Percentiles rank a stretch among this genome's conserved stretches.
Evolutionary conservation across 768 basidiomycete species (phyloP).

Genomic region (Russula sp.): DNA sequence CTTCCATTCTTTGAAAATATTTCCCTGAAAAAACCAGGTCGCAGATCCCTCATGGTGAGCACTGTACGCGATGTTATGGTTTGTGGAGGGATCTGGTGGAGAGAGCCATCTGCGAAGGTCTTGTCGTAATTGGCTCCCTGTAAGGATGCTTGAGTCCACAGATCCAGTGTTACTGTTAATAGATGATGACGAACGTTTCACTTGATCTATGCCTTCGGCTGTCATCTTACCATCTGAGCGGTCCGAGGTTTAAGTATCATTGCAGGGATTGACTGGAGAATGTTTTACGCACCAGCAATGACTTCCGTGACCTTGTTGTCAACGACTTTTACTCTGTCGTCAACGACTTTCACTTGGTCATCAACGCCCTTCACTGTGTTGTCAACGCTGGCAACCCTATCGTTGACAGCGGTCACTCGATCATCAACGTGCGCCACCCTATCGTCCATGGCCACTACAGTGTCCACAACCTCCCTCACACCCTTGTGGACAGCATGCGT

Average conservation of each 20-base stretch:
- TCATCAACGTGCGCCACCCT: too few species aligned
- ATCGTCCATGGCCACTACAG: too few species aligned
- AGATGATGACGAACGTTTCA: neutral
- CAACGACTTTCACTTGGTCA: too few species aligned
- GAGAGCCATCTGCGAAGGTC: neutral
- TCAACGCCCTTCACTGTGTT: too few species aligned
- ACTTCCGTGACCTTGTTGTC: neutral
- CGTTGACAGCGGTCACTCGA: neutral
- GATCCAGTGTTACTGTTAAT: neutral
- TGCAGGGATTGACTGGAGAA: neutral
- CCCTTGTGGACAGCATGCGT: neutral
- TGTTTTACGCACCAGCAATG: neutral
- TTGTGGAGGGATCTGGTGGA: conserved; percentile 1
- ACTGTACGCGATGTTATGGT: neutral
- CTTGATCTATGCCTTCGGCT: neutral
- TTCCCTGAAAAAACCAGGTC: neutral
- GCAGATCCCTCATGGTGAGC: neutral
- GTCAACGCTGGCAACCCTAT: neutral
- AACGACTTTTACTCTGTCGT: too few species aligned
- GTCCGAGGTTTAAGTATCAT: neutral
- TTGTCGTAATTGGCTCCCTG: conserved; percentile 2
- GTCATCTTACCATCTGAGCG: neutral
- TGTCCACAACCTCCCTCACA: neutral
- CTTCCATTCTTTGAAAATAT: neutral
- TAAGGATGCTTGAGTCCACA: neutral